Percentiles rank a stretch among this genome's conserved stretches.
These are phyloP conservation scores for Madurella fahalii DNA, from an alignment of 2,329 filamentous ascomycete species.

Conservation along the genomic window DNA sequence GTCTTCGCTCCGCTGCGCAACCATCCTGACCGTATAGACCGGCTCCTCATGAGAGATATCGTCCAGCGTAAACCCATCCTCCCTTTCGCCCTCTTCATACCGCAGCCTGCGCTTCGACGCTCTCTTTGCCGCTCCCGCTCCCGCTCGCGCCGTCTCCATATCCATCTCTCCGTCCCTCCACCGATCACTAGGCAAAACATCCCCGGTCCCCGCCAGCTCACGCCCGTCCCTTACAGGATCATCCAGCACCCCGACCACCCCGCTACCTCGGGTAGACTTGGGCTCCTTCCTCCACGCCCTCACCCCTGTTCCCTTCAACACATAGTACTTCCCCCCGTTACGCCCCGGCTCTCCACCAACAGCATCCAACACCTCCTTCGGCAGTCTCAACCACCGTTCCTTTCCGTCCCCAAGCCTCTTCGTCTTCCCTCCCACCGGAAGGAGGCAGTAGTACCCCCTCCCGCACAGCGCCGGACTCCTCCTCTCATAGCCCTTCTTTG, in stretches of 20 bases:
- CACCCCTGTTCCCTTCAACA: neutral
- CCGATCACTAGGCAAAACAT: slow-evolving; percentile 3
- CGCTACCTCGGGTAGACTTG: slow-evolving; percentile 4
- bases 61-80: neutral
- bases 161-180: slow-evolving; percentile 3
- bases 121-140: neutral
- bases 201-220: slow-evolving; percentile 3
- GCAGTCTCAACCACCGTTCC: no score
- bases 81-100: slow-evolving; percentile 4
- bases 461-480: no score
- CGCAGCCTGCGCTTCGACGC: neutral
- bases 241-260: neutral
- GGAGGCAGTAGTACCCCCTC: no score
- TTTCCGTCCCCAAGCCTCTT: no score
- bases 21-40: neutral
- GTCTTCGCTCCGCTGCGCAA: neutral
- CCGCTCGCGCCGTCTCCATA: neutral
- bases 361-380: no score
- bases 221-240: slow-evolving; percentile 1
- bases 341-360: no score
- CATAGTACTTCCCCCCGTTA: no score
- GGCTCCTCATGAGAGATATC: neutral
- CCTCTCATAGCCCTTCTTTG: no score
- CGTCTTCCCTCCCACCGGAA: no score
- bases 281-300: neutral